Evolutionary conservation across 2,329 filamentous ascomycete species (phyloP).

Genomic region (Cadophora luteo-olivacea): DNA sequence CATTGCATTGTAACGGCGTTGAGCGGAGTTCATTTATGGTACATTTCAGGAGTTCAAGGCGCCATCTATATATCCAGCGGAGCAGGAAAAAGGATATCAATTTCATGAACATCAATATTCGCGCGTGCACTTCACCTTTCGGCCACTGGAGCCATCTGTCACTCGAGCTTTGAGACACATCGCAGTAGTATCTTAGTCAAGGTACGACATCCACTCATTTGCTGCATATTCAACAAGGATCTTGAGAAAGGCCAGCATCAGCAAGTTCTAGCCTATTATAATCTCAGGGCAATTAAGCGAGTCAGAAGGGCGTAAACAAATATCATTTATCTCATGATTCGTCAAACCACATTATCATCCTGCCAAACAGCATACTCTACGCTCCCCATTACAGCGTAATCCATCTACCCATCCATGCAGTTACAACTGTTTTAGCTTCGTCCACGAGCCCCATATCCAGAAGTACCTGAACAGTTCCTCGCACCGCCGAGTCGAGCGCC

Average conservation of each 20-base stretch:
- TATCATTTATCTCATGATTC: constrained; percentile 6
- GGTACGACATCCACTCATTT: not conserved
- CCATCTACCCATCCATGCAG: constrained; percentile 75
- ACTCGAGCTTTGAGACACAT: no score
- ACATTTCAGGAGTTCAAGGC: constrained; percentile 1
- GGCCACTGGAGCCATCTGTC: no score
- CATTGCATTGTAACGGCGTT: not conserved
- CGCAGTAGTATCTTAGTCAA: not conserved
- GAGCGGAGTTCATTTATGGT: not conserved
- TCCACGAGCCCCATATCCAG: constrained; percentile 71
- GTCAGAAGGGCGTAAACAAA: not conserved
- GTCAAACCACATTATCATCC: not conserved
- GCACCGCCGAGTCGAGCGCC: constrained; percentile 70
- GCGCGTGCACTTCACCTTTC: no score
- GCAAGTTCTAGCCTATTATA: no score
- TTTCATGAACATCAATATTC: no score
- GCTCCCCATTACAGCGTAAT: constrained; percentile 19
- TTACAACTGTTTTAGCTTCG: constrained; percentile 68
- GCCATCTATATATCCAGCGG: constrained; percentile 3
- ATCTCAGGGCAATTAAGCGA: not conserved
- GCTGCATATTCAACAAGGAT: not conserved
- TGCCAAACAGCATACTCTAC: not conserved
- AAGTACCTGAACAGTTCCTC: constrained; percentile 69
- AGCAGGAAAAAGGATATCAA: no score
- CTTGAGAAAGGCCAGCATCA: not conserved